These are phyloP conservation scores for Cercospora beticola DNA, from an alignment of 2,329 filamentous ascomycete genomes.

Conservation along the genomic window DNA sequence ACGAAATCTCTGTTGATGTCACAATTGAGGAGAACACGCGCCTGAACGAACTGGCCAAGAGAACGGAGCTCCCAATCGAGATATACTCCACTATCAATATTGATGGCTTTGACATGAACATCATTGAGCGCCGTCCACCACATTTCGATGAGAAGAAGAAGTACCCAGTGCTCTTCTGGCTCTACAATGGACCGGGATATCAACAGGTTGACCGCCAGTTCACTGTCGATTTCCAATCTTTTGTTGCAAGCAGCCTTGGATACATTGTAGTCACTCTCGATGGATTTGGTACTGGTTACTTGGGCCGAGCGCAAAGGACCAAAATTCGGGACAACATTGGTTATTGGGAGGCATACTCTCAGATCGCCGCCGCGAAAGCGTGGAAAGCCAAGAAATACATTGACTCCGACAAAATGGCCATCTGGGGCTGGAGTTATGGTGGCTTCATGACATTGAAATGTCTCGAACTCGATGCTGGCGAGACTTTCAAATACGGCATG, in stretches of 20 bases:
- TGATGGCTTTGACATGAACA: constrained; percentile 69
- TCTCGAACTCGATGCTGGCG: constrained; percentile 82
- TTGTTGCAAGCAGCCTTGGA: constrained; percentile 78
- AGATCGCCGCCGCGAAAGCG: constrained; percentile 83
- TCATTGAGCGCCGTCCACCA: constrained; percentile 82
- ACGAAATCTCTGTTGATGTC: constrained; percentile 40
- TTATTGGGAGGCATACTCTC: constrained; percentile 79
- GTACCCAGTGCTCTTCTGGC: constrained; percentile 91
- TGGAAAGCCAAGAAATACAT: constrained; percentile 82
- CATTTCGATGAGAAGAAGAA: constrained; percentile 77
- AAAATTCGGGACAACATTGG: constrained; percentile 82
- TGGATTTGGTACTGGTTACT: constrained; percentile 86
- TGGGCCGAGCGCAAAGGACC: constrained; percentile 79
- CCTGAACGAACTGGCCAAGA: constrained; percentile 67
- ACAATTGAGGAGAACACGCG: constrained; percentile 74
- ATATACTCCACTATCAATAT: constrained; percentile 84
- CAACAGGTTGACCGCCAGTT: constrained; percentile 83
- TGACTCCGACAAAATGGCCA: constrained; percentile 76
- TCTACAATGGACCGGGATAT: constrained; percentile 93
- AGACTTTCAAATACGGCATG: constrained; percentile 95
- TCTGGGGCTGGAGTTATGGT: constrained; percentile 98
- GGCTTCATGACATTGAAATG: constrained; percentile 95
- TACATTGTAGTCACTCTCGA: constrained; percentile 96
- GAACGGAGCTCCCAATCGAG: constrained; percentile 78
- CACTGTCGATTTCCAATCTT: constrained; percentile 83